These are phyloP conservation scores for Vitis amurensis DNA, from an alignment of 164 flowering plant species.

Conservation along the genomic window DNA sequence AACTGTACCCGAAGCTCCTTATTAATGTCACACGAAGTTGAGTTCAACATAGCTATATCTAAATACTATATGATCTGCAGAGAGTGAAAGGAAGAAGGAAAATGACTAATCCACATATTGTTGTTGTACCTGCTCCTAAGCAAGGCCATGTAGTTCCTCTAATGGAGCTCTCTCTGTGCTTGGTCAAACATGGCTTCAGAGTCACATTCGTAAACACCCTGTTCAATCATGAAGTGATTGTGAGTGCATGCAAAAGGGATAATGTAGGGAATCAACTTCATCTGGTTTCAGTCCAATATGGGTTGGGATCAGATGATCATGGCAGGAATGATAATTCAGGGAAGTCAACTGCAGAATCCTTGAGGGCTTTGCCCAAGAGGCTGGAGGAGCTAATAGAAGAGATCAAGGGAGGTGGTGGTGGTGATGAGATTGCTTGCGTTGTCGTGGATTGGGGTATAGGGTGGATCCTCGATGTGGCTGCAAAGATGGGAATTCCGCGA, in stretches of 20 bases:
- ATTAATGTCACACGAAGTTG: no score
- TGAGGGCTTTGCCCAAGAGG: conserved; percentile 18
- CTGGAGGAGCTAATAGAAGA: conserved; percentile 30
- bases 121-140: conserved; percentile 40
- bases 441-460: conserved; percentile 34
- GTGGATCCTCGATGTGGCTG: conserved; percentile 32
- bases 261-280: neutral
- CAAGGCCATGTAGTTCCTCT: conserved; percentile 56
- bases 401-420: conserved; percentile 10
- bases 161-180: conserved; percentile 29
- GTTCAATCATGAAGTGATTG: conserved; percentile 15
- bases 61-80: no score
- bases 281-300: conserved; percentile 41
- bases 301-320: conserved; percentile 24
- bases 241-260: conserved; percentile 11
- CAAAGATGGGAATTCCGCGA: conserved; percentile 25
- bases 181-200: conserved; percentile 27
- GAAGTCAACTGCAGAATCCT: conserved; percentile 11
- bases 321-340: conserved; percentile 20
- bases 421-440: conserved; percentile 21
- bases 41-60: no score
- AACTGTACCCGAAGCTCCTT: no score
- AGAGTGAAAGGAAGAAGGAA: neutral
- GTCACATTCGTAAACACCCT: conserved; percentile 39
- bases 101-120: conserved; percentile 32